Conservation (phyloP, 1,284 basidiomycete genomes). For the Caloboletus firmus region DNA sequence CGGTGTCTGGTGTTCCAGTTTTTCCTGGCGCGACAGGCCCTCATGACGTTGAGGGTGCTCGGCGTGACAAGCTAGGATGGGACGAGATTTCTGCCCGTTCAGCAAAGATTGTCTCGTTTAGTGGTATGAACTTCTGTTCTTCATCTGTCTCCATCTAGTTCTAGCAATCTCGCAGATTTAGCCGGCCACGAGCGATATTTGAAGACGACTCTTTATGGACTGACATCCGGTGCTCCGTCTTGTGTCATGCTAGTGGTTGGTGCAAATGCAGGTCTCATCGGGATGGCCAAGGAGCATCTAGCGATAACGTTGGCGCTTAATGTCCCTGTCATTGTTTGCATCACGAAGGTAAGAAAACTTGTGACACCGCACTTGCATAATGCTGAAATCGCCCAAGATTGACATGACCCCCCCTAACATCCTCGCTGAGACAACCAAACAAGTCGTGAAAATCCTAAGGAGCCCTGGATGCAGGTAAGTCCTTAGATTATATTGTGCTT, state of each 20-base stretch:
- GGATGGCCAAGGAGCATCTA: constrained; percentile 97
- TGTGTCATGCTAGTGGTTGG: constrained; percentile 97
- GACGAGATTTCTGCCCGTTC: constrained; percentile 92
- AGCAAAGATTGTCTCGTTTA: constrained; percentile 94
- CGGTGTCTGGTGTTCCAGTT: constrained; percentile 70
- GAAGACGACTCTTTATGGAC: constrained; percentile 93
- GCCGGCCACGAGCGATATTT: constrained; percentile 89
- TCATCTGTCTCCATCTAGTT: neutral
- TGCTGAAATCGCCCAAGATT: constrained; percentile 48
- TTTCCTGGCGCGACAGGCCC: constrained; percentile 62
- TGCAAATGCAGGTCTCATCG: constrained; percentile 92
- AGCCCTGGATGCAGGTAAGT: constrained; percentile 88
- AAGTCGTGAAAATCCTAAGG: constrained; percentile 90
- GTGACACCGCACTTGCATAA: neutral
- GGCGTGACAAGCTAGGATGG: constrained; percentile 89
- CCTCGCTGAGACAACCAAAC: constrained; percentile 86
- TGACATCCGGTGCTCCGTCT: constrained; percentile 93
- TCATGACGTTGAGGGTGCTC: constrained; percentile 59
- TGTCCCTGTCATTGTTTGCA: constrained; percentile 91
- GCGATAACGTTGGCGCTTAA: constrained; percentile 93
- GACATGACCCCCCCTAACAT: constrained; percentile 98
- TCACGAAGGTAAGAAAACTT: constrained; percentile 74
- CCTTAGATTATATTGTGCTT: neutral
- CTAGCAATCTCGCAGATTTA: constrained; percentile 54
- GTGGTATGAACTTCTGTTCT: constrained; percentile 47